Conservation (phyloP, 805 yeast species). For the Kodamaea lidongshanica region DNA sequence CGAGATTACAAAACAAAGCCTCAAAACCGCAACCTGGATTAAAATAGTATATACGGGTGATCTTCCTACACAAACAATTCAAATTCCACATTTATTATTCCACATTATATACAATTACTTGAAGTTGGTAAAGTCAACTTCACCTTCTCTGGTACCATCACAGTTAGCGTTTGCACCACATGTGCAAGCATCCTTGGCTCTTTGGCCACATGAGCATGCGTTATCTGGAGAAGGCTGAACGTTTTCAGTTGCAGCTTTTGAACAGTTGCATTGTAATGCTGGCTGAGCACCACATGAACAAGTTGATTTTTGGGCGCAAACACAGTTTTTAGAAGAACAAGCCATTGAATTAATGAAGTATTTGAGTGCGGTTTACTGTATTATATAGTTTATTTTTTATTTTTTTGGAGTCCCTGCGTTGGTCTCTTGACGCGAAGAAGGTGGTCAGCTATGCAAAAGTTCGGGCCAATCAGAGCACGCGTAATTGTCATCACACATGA, state of each 20-base stretch:
- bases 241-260: conserved; percentile 47
- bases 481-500: too few relatives aligned
- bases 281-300: conserved; percentile 60
- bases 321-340: conserved; percentile 29
- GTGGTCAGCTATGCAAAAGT: too few relatives aligned
- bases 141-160: conserved; percentile 44
- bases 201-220: conserved; percentile 57
- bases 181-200: conserved; percentile 48
- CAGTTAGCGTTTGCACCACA: conserved; percentile 41
- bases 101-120: conserved; percentile 7
- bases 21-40: too few relatives aligned
- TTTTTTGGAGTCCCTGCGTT: too few relatives aligned
- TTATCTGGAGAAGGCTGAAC: conserved; percentile 33
- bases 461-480: too few relatives aligned
- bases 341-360: too few relatives aligned
- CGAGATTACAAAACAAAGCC: too few relatives aligned
- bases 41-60: too few relatives aligned
- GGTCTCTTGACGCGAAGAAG: too few relatives aligned
- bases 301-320: conserved; percentile 56
- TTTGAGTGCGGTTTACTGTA: neutral
- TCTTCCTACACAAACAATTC: too few relatives aligned
- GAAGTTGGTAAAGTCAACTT: conserved; percentile 49
- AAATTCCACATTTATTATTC: conserved; percentile 1
- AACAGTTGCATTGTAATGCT: conserved; percentile 53
- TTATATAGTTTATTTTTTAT: too few relatives aligned